Base-by-base conservation (phyloP, 495 filamentous ascomycete species). In the Thozetella sp. region DNA sequence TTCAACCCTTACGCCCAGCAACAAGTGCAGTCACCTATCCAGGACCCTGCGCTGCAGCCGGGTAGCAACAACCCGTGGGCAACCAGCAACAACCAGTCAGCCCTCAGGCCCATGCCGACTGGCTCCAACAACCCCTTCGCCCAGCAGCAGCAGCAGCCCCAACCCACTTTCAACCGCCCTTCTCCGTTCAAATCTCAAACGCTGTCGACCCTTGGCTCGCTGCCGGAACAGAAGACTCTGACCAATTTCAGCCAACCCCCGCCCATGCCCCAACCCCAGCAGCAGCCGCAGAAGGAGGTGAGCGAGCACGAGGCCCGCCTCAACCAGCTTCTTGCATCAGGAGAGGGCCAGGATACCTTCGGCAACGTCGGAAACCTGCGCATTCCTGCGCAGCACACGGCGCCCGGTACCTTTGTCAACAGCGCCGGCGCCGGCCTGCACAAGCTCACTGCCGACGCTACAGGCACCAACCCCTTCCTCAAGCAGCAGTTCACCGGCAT, bases 111-210 rank as follows among this genome's bases (percentile, higher is more conserved):
- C 13, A 84, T 82, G 62, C 82, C 90, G 1, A 97, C 94, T 23
- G 94, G 94, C 53, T 97, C 94, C 0, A 99, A 97, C 77, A 99
- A 99, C 64, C 94, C 94, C 27, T 99, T 99, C 68, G 94, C 94
- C 3, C 85, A 67, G 55, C 61, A 67, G 25, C 68, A 64, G 51
- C 54, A 52, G 59, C 54, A 56, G 43, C 23, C 25, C 22, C 59
- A 61, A 53, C 84, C 63, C 25, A 63, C 58, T 24, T 68, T 72
- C 73, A 83, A 68, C 62, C 78, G 76, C 22, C 76, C 72, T 11
- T 69, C 73, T 22, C 78, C 78, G 22, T 80, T 79, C 43, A 78
- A 83, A 34, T 63, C 78, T 22, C 78, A 81, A 10, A 77, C 85
- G n/a, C 86, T 83, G 60, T 85, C 85, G 19, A 83, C 86, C 25